Conservation (phyloP, 257 asterid genomes). For the Orobanche coerulescens region DNA sequence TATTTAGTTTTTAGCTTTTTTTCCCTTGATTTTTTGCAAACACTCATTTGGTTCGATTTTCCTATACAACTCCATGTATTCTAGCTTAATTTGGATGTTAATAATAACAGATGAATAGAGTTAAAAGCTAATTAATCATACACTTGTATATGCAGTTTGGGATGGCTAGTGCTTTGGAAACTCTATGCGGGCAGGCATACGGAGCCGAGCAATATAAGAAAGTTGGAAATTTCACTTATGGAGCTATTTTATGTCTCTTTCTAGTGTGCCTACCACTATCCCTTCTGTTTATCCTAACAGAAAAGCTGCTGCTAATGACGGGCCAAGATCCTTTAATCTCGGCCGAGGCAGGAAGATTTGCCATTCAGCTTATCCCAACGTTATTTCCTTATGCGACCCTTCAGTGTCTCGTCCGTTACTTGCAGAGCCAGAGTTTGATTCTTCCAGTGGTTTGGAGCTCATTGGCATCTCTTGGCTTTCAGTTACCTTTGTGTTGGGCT, state of each 20-base stretch:
- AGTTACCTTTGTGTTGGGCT: conserved; percentile 60
- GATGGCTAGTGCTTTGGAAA: conserved; percentile 79
- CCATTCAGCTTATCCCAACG: conserved; percentile 59
- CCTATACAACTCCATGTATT: too few species aligned
- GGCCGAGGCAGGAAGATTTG: conserved; percentile 54
- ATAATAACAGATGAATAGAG: too few species aligned
- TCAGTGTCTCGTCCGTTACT: conserved; percentile 57
- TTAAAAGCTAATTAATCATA: too few species aligned
- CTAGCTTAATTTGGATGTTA: neutral
- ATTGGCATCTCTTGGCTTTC: conserved; percentile 48
- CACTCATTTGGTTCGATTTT: too few species aligned
- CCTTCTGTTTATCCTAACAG: conserved; percentile 51
- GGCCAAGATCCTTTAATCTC: conserved; percentile 75
- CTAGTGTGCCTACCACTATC: conserved; percentile 53
- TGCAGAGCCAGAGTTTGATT: conserved; percentile 71
- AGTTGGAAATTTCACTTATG: conserved; percentile 47
- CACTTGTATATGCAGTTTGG: conserved; percentile 66
- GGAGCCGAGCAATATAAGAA: conserved; percentile 61
- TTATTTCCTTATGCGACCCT: conserved; percentile 64
- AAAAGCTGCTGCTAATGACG: conserved; percentile 34
- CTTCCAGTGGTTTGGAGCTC: conserved; percentile 62
- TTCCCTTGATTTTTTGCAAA: too few species aligned
- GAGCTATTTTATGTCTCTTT: conserved; percentile 48
- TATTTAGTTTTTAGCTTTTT: too few species aligned
- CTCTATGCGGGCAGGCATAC: conserved; percentile 84